Conservation (phyloP, 129 eudicot species). For the Escallonia rubra region DNA sequence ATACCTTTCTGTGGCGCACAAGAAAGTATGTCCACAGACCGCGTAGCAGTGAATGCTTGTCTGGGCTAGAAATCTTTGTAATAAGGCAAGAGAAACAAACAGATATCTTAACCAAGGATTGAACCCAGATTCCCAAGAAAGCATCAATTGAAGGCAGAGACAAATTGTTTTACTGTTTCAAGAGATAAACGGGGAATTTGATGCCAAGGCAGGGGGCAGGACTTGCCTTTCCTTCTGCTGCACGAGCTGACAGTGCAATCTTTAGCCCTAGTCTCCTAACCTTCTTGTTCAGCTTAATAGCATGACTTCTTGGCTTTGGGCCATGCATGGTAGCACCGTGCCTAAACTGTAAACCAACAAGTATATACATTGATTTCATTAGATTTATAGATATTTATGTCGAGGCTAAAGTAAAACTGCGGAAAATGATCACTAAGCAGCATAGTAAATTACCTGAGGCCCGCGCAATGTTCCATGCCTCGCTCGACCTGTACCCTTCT, state of each 20-base stretch:
- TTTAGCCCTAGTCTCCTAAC: conserved; percentile 83
- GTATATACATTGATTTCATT: conserved; percentile 9
- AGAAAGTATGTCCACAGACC: too few species aligned
- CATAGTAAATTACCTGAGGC: conserved; percentile 52
- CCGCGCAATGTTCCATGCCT: conserved; percentile 86
- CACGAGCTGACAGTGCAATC: conserved; percentile 90
- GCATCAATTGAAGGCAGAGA: background rate
- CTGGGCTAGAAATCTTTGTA: too few species aligned
- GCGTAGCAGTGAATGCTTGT: too few species aligned
- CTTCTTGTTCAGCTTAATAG: conserved; percentile 81
- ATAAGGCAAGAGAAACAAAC: too few species aligned
- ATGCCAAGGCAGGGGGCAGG: background rate
- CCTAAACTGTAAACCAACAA: conserved; percentile 61
- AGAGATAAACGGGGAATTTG: background rate
- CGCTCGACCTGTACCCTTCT: conserved; percentile 94
- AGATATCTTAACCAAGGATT: too few species aligned
- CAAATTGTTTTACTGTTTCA: background rate
- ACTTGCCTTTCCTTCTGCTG: conserved; percentile 98
- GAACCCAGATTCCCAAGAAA: too few species aligned
- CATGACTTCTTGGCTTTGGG: conserved; percentile 98
- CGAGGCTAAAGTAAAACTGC: conserved; percentile 3
- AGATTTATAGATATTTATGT: background rate
- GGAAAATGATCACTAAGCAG: background rate
- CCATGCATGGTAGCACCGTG: conserved; percentile 89
- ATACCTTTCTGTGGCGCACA: too few species aligned